Evolutionary conservation across 176 grass and related monocot genomes (phyloP), one percentile per base, ranked within the genome.

Genomic region (Triticum turgidum): DNA sequence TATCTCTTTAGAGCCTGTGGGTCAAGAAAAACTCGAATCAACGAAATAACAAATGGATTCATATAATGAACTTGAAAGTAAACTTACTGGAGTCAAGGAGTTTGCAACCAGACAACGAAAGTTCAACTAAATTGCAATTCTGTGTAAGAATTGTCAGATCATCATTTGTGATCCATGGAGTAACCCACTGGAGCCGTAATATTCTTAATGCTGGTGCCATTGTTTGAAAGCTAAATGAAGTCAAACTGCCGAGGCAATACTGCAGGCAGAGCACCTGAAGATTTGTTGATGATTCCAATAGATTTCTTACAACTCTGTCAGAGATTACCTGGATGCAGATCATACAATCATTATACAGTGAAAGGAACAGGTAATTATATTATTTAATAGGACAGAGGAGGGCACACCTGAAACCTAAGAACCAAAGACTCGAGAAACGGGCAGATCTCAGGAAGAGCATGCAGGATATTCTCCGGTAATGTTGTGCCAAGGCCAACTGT

Each of bases 91-190:
- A 84, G 41, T 97, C 84, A 9, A 97, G 92, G 82, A 89, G 95
- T 78, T 89, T 91, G 83, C 95, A 97, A 73, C 95, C 95, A 66
- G 92, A 86, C 35, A 97, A 81, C 24, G 59, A 91, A 87, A 97
- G 79, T 83, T 97, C 90, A 88, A 90, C 72, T 61, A 97, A 67
- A 78, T 87, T 85, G 49, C 82, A 97, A 73, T 85, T 92, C 58
- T 86, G 39, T 61, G 75, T 84, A 66, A 97, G 92, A 68, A 91
- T 54, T 68, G 29, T 66, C 83, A 97, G 80, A 56, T 94, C 92
- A 77, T 86, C 61, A 44, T 97, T 92, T 91, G 95, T 94, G 70
- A 97, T 91, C 92, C 95, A 92, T 80, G 84, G 88, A 83, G 88
- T 75, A 71, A 94, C 90, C 92, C 95, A 91, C 64, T 91, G 88